Evolutionary conservation across 345 rosid genomes (phyloP).

Genomic region (Lepidium aucheri): DNA sequence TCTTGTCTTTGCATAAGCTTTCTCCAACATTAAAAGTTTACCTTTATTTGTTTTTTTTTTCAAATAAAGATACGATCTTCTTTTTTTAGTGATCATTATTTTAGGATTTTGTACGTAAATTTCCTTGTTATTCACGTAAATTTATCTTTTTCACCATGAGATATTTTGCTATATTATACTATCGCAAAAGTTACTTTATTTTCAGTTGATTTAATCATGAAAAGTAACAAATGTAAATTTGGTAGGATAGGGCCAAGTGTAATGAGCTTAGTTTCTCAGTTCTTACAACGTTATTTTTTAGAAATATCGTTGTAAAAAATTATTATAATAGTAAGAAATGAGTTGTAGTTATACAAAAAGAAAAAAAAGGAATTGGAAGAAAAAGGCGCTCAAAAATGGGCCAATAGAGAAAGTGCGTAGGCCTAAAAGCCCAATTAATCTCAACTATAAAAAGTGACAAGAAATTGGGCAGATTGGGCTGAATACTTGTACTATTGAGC

Average conservation of each 20-base stretch:
- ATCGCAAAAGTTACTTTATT: neutral
- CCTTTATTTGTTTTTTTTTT: constrained; percentile 8
- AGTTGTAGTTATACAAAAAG: too few relatives aligned
- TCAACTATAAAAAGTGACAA: neutral
- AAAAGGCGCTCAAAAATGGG: too few relatives aligned
- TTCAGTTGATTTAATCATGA: neutral
- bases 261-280: neutral
- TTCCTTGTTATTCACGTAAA: neutral
- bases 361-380: too few relatives aligned
- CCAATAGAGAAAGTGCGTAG: neutral
- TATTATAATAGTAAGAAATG: too few relatives aligned
- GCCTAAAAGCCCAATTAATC: neutral
- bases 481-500: neutral
- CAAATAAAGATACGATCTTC: neutral
- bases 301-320: too few relatives aligned
- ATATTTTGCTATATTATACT: neutral
- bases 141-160: neutral
- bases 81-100: neutral
- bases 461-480: neutral
- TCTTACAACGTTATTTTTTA: neutral
- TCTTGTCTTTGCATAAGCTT: constrained; percentile 20
- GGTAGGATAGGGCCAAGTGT: neutral
- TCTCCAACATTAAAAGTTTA: constrained; percentile 17
- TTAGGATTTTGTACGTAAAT: neutral
- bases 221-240: neutral